Evolutionary conservation across 75 land plant species (phyloP).

Genomic region (Cunninghamia lanceolata): DNA sequence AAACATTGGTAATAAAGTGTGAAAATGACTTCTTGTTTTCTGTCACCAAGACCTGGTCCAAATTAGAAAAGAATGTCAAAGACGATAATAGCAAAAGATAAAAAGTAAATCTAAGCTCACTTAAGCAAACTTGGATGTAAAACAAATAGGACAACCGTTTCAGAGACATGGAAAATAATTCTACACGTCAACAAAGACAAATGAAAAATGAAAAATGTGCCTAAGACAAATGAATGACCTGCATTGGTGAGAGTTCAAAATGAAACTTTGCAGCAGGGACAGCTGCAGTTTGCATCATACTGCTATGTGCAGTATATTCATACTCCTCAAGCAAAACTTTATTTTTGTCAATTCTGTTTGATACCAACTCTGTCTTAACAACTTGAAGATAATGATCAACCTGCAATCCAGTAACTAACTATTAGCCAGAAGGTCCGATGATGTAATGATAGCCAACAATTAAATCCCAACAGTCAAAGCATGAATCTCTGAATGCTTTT

Average conservation of each 20-base stretch:
- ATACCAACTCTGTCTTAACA: constrained; percentile 90
- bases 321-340: constrained; percentile 65
- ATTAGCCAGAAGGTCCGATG: constrained; percentile 6
- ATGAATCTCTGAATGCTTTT: background rate
- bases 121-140: background rate
- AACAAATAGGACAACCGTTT: background rate
- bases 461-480: background rate
- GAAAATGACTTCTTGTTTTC: constrained; percentile 83
- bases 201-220: background rate
- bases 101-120: background rate
- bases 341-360: constrained; percentile 32
- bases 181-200: background rate
- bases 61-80: constrained; percentile 5
- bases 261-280: constrained; percentile 96
- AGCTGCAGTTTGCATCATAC: constrained; percentile 54
- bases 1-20: constrained; percentile 94
- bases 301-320: constrained; percentile 97
- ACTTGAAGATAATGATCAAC: constrained; percentile 96
- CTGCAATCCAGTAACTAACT: constrained; percentile 36
- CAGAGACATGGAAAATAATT: background rate
- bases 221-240: constrained; percentile 36
- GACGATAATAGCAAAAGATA: constrained; percentile 4
- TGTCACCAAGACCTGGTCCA: constrained; percentile 77
- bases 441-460: background rate
- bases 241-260: constrained; percentile 96